A percentile compares a stretch with the other conserved stretches of the same genome.
These are phyloP conservation scores for Balamuthia mandrillaris DNA, from an alignment of 208 protist species.

Conservation along the genomic window DNA sequence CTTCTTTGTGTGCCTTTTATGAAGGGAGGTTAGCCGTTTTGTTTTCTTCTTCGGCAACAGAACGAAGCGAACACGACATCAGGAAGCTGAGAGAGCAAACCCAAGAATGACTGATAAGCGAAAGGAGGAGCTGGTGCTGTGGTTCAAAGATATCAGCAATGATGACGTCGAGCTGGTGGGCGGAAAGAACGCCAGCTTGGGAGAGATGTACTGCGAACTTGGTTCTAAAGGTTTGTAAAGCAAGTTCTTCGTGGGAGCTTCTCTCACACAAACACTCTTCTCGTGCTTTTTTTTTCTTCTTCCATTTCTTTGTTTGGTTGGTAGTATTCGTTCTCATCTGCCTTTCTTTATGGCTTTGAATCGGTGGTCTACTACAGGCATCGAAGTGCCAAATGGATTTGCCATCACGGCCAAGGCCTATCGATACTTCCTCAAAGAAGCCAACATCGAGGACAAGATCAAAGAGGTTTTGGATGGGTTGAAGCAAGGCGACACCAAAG, in stretches of 20 bases:
- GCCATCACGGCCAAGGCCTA: slow-evolving; percentile 40
- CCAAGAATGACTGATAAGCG: neutral
- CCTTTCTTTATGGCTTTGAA: neutral
- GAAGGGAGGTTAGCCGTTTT: too few species aligned
- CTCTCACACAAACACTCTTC: too few species aligned
- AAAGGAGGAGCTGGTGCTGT: slow-evolving; percentile 12
- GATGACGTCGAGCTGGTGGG: slow-evolving; percentile 44
- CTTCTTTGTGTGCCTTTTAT: too few species aligned
- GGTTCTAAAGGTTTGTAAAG: neutral
- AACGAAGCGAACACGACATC: too few species aligned
- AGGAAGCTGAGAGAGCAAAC: neutral
- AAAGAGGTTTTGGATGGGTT: neutral
- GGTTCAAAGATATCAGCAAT: slow-evolving; percentile 40
- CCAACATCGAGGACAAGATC: neutral
- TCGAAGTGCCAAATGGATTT: slow-evolving; percentile 43
- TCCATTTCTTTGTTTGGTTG: neutral
- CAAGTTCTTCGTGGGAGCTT: neutral
- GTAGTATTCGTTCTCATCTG: neutral
- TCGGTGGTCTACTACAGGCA: neutral
- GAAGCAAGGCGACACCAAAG: neutral
- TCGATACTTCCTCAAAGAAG: slow-evolving; percentile 4
- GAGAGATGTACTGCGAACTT: slow-evolving; percentile 38
- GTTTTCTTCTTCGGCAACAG: too few species aligned
- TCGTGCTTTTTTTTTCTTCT: neutral
- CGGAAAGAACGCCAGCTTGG: slow-evolving; percentile 44